Conservation (phyloP, 2,329 filamentous ascomycete species). For the Lasiodiplodia gonubiensis region DNA sequence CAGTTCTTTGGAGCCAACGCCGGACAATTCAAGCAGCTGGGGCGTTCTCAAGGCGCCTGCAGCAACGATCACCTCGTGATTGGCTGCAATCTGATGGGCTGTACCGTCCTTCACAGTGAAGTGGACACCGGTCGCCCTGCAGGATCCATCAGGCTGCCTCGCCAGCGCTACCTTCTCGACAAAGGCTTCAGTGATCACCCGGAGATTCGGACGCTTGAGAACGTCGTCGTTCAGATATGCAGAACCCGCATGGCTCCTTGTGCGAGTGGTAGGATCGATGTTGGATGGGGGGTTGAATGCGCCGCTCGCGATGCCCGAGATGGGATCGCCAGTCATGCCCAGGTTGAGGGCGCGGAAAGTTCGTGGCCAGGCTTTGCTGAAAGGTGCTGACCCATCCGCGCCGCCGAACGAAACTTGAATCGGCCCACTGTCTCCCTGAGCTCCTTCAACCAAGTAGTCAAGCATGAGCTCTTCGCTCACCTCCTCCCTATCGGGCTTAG, state of each 20-base stretch:
- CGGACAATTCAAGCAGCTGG: constrained; percentile 42
- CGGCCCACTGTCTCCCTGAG: constrained; percentile 30
- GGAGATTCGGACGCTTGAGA: constrained; percentile 32
- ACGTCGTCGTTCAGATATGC: constrained; percentile 33
- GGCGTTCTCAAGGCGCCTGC: constrained; percentile 40
- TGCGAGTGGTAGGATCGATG: constrained; percentile 28
- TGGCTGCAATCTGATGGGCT: constrained; percentile 32
- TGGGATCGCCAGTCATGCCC: constrained; percentile 30
- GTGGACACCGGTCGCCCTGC: constrained; percentile 23
- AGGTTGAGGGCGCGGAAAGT: constrained; percentile 31
- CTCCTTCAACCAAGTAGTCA: constrained; percentile 30
- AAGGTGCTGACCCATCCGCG: background rate
- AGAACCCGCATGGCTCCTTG: constrained; percentile 31
- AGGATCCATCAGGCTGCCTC: constrained; percentile 9
- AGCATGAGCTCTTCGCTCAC: constrained; percentile 32
- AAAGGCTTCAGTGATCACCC: constrained; percentile 30
- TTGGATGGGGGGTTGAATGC: constrained; percentile 25
- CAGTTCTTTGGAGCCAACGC: constrained; percentile 35
- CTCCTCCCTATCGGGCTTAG: constrained; percentile 30
- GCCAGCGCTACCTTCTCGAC: constrained; percentile 30
- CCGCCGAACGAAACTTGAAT: constrained; percentile 31
- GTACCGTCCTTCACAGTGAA: constrained; percentile 17
- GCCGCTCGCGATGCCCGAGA: constrained; percentile 29
- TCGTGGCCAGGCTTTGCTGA: constrained; percentile 31
- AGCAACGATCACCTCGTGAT: constrained; percentile 41